Evolutionary conservation across 1,284 basidiomycete genomes (phyloP), one percentile per base, ranked within the genome.

Genomic region (Wolfiporia cocos): DNA sequence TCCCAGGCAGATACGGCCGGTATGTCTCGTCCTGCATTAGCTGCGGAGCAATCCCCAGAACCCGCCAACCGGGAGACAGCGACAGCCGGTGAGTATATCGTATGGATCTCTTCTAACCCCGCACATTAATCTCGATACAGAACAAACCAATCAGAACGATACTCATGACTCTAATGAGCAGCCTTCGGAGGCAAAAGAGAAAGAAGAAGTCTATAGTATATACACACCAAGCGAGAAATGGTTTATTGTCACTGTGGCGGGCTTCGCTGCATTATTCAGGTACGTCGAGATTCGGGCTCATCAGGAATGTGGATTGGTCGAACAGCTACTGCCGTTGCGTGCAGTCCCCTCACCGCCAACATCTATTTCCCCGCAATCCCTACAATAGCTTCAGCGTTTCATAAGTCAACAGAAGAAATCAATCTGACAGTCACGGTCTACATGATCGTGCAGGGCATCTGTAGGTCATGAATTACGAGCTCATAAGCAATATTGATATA

Each of bases 361-460:
- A 81, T 87, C 43, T 91, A 87, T 57, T 76, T 88, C 46, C 86
- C 86, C 7, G 84, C 82, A 2, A 81, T 91, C 37, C 86, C 86
- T 0, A 69, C 72, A 2, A 68, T 91, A 19, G 69, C 81, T 0
- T 46, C 50, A 4, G 81, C 68, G 1, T 86, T 91, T 48, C 50
- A 78, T 49, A 76, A 80, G 46, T 74, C 78, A 0, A 69, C 71
- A 3, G 82, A 87, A 49, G 62, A 79, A 15, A 85, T 88, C 34
- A 87, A 90, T 52, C 55, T 90, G 26, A 86, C 85, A 1, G 81
- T 90, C 21, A 89, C 86, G 0, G 73, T 85, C 43, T 87, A 89
- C 58, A 80, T 89, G 76, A 65, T 88, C 23, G 65, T 88, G 20
- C 87, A 92, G 63, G 86, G 81, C 17, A 60, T 86, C 33, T 73